These are phyloP conservation scores for Sarcodon aspratus DNA, from an alignment of 768 basidiomycete species.

Conservation along the genomic window DNA sequence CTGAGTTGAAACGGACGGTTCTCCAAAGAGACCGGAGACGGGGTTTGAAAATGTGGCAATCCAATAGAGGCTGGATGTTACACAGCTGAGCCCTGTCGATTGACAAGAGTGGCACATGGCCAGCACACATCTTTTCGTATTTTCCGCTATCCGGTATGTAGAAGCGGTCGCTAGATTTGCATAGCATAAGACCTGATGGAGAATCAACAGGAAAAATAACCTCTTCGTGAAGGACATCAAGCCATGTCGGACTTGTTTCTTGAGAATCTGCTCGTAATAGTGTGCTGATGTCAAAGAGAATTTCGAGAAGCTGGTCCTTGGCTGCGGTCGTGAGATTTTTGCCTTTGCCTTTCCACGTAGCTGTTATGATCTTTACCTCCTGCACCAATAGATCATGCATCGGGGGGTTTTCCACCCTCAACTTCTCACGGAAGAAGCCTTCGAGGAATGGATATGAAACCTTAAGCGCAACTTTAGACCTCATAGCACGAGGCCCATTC, in stretches of 20 bases:
- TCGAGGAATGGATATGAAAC: conserved; percentile 4
- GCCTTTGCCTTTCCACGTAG: background rate
- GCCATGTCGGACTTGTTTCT: background rate
- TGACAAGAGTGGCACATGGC: conserved; percentile 4
- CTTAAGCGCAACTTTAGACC: conserved; percentile 7
- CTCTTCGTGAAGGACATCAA: conserved; percentile 1
- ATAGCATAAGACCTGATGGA: background rate
- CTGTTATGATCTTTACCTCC: conserved; percentile 6
- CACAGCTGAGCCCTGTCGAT: conserved; percentile 2
- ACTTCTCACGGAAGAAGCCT: conserved; percentile 9
- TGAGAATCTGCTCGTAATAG: background rate
- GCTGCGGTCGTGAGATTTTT: background rate
- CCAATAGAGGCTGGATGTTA: conserved; percentile 5
- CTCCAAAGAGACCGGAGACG: conserved; percentile 3
- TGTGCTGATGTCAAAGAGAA: conserved; percentile 9
- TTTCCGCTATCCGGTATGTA: conserved; percentile 12
- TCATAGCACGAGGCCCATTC: conserved; percentile 10
- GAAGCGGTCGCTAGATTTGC: conserved; percentile 5
- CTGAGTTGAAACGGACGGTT: conserved; percentile 2
- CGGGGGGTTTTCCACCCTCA: conserved; percentile 6
- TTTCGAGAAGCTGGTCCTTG: conserved; percentile 2
- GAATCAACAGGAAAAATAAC: conserved; percentile 6
- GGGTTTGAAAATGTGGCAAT: conserved; percentile 3
- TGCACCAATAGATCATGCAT: conserved; percentile 6
- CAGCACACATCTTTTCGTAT: conserved; percentile 5